Conservation (phyloP, 176 grass and related monocot species). For the Elaeis guineensis region DNA sequence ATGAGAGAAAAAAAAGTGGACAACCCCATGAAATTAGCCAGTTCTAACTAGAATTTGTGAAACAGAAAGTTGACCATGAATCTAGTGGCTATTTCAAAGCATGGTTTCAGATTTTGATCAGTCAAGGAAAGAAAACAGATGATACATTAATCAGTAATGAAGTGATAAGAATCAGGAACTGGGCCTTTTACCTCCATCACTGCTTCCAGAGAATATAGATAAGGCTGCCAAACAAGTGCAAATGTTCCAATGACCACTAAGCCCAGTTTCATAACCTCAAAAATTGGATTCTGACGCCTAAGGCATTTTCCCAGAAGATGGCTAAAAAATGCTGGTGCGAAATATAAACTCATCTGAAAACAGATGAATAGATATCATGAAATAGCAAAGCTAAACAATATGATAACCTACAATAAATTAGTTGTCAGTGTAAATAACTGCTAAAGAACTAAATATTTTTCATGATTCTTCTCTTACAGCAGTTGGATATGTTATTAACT, state of each 20-base stretch:
- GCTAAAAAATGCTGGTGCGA: conserved; percentile 83
- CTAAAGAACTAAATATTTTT: too few relatives aligned
- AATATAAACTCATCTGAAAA: conserved; percentile 94
- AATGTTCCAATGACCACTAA: conserved; percentile 68
- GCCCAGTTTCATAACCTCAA: conserved; percentile 66
- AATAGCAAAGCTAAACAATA: not conserved
- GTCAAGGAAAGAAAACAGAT: too few relatives aligned
- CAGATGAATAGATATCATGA: conserved; percentile 5
- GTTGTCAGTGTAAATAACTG: not conserved
- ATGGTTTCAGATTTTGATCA: too few relatives aligned
- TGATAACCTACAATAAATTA: not conserved
- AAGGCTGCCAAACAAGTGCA: conserved; percentile 89
- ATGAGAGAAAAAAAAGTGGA: conserved; percentile 2
- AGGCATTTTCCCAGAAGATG: conserved; percentile 88
- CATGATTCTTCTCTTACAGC: too few relatives aligned
- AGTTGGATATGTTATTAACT: too few relatives aligned
- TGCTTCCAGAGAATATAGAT: conserved; percentile 67
- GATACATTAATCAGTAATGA: not conserved
- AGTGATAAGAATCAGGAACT: not conserved
- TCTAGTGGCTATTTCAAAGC: too few relatives aligned
- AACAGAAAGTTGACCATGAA: too few relatives aligned
- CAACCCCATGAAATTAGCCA: too few relatives aligned
- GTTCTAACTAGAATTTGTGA: too few relatives aligned
- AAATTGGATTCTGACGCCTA: conserved; percentile 48
- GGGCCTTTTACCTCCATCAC: conserved; percentile 40